Base-by-base conservation (phyloP, 345 rosid genomes). In the Melaleuca quinquenervia region DNA sequence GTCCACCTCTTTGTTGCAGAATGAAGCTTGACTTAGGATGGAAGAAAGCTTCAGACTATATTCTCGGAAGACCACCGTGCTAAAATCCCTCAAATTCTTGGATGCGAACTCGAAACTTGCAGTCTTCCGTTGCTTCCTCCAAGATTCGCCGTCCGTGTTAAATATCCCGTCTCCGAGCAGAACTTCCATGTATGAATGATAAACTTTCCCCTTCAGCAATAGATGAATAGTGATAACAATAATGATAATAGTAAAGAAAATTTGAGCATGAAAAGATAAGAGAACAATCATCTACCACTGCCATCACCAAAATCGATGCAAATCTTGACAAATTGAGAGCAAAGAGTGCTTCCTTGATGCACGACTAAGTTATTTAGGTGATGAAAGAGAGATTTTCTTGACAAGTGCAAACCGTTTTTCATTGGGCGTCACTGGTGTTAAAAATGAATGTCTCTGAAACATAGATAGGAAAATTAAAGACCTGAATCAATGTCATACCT, bases 81-180 rank as follows among this genome's bases (percentile, higher is more conserved):
- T 97, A 84, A 94, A 96, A 85, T 96, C 99, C 87, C 96, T 95
- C 27, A 95, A 90, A 88, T 96, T 97, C 95, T 95, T 97, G 78
- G 99, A 97, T 80, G 99, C 98, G 83, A 97, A 97, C 88, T 97
- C 98, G 50, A 97, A 97, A 86, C 99, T 97, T 21, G 99, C 98
- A 0, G 98, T 94, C 91, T 97, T 95, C 87, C 99, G 95, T 82
- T 95, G 98, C 86, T 92, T 93, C 87, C 95, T 97, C 99, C 98
- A 97, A 0, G 92, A 90, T 85, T 95, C 98, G 32, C 99, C 99
- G 86, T 97, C 99, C 3, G 89, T 95, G 87, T 97, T 95, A 86
- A 97, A 97, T 51, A 97, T 96, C 50, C 98, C 98, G 85, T 97
- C 93, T 86, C 98, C 98, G 24, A 97, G 92, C 80, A 97, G 87